Conservation (phyloP, 441 rosid species). For the Populus tomentosa region DNA sequence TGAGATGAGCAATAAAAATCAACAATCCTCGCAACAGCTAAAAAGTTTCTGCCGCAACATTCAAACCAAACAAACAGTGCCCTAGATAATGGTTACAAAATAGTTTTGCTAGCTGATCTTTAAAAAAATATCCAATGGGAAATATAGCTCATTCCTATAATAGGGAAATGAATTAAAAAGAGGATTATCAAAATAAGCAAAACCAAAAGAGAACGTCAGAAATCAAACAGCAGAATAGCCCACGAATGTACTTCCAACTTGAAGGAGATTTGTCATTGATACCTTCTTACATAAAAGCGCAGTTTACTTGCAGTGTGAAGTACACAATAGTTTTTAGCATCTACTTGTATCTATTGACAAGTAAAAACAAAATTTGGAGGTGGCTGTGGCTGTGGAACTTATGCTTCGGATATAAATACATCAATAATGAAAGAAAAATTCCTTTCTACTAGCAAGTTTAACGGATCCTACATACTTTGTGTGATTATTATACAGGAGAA, state of each 20-base stretch:
- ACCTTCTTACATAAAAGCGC: not conserved
- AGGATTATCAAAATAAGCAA: not conserved
- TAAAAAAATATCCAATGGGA: not conserved
- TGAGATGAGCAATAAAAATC: not conserved
- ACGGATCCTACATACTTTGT: not conserved
- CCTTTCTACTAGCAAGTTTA: not conserved
- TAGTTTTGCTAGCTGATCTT: not conserved
- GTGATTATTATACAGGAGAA: not conserved
- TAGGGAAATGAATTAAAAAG: not conserved
- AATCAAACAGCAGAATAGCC: not conserved
- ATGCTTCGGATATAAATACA: not conserved
- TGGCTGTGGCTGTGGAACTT: not conserved
- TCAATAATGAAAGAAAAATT: not conserved
- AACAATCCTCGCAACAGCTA: not conserved
- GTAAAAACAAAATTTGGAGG: not conserved
- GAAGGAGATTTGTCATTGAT: not conserved
- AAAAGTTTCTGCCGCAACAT: not conserved
- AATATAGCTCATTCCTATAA: not conserved
- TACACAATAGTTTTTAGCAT: too few species aligned
- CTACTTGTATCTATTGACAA: not conserved
- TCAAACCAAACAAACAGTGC: not conserved
- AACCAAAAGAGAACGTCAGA: not conserved
- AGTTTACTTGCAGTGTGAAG: not conserved
- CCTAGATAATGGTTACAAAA: not conserved
- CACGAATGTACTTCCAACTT: not conserved